Percentiles rank a stretch among this genome's conserved stretches.
These are phyloP conservation scores for Pseudisothecium myosuroides DNA, from an alignment of 225 moss, liverwort and hornwort genomes.

Conservation along the genomic window DNA sequence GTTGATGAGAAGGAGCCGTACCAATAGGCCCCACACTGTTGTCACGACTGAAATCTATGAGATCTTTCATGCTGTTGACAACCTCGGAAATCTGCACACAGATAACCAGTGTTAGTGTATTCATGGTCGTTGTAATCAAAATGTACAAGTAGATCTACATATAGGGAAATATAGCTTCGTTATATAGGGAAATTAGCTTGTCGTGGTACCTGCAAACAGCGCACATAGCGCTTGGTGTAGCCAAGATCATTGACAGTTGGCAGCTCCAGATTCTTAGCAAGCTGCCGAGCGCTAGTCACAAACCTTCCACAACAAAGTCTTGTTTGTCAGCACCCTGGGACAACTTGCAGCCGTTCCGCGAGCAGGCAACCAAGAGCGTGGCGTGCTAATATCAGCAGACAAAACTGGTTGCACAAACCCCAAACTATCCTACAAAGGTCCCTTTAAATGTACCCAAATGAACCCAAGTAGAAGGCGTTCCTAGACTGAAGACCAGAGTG, in stretches of 20 bases:
- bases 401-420: neutral
- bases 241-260: slow-evolving; percentile 96
- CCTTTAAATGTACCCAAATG: neutral
- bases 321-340: neutral
- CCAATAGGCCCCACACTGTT: slow-evolving; percentile 80
- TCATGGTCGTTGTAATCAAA: neutral
- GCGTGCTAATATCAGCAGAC: neutral
- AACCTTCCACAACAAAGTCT: slow-evolving; percentile 38
- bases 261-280: slow-evolving; percentile 89
- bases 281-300: slow-evolving; percentile 88
- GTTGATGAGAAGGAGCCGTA: slow-evolving; percentile 13
- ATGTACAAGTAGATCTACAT: slow-evolving; percentile 4
- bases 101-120: neutral
- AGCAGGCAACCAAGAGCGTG: neutral
- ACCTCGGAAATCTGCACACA: slow-evolving; percentile 92
- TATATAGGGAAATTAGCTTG: neutral
- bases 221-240: slow-evolving; percentile 98
- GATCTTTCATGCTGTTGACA: slow-evolving; percentile 99
- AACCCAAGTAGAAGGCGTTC: neutral
- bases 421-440: neutral
- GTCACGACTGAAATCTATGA: slow-evolving; percentile 96
- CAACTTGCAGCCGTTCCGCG: neutral
- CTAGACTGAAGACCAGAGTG: neutral
- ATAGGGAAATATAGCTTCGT: neutral
- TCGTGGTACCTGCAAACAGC: slow-evolving; percentile 87